Conservation (phyloP, 225 moss, liverwort and hornwort species). For the Polytrichum commune region DNA sequence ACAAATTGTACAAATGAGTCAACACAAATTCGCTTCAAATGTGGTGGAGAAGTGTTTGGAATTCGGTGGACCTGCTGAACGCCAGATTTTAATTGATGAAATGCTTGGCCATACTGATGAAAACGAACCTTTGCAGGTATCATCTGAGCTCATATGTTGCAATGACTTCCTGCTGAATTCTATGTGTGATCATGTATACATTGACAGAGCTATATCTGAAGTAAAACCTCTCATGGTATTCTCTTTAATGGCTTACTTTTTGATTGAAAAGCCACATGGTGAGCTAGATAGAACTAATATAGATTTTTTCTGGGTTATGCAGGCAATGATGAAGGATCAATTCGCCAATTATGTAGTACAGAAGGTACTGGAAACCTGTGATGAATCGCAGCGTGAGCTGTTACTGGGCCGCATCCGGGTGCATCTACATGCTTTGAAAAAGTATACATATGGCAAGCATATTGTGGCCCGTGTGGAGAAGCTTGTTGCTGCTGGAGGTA, state of each 20-base stretch:
- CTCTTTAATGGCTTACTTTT: too few relatives aligned
- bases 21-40: conserved; percentile 94
- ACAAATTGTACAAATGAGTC: conserved; percentile 99
- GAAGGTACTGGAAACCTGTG: conserved; percentile 96
- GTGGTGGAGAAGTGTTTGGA: conserved; percentile 96
- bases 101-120: conserved; percentile 99
- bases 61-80: conserved; percentile 84
- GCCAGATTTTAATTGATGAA: conserved; percentile 95
- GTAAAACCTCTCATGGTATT: too few relatives aligned
- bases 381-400: conserved; percentile 95
- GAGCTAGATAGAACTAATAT: too few relatives aligned
- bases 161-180: too few relatives aligned
- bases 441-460: conserved; percentile 98
- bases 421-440: conserved; percentile 96
- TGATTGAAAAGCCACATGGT: too few relatives aligned
- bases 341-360: conserved; percentile 99
- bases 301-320: conserved; percentile 8
- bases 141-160: background rate
- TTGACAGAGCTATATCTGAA: too few relatives aligned
- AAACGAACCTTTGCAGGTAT: conserved; percentile 97
- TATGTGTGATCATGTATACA: too few relatives aligned
- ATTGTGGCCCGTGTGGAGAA: conserved; percentile 99
- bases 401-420: conserved; percentile 89
- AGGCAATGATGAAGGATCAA: conserved; percentile 99
- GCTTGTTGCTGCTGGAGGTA: conserved; percentile 98